Conservation (phyloP, 2,329 filamentous ascomycete species). For the Ophiostoma quercus region DNA sequence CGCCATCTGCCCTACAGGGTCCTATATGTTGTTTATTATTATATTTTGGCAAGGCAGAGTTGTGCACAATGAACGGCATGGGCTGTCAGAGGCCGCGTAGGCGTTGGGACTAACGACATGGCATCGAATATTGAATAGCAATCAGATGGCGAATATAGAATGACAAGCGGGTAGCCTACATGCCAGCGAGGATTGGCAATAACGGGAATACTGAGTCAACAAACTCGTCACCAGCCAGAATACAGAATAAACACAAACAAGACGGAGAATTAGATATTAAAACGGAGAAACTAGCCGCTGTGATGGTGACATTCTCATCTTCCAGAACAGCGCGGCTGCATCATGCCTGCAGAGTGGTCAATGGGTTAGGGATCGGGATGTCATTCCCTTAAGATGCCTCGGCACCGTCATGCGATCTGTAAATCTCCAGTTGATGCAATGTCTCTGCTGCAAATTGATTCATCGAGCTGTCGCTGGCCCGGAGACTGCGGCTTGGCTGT, state of each 20-base stretch:
- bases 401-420: not conserved
- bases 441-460: not conserved
- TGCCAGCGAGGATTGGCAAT: not conserved
- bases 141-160: not conserved
- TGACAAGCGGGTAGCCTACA: not conserved
- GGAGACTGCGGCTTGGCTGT: constrained; percentile 2
- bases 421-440: not conserved
- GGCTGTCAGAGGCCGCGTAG: not conserved
- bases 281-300: not conserved
- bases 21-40: not conserved
- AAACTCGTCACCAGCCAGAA: not conserved
- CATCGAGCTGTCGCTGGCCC: not conserved
- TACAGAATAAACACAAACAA: not conserved
- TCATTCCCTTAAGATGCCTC: not conserved
- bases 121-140: not conserved
- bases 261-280: not conserved
- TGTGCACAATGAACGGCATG: not conserved
- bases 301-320: not conserved
- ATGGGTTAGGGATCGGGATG: not conserved
- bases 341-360: not conserved
- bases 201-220: not conserved
- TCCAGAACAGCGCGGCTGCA: not conserved
- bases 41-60: not conserved
- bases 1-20: not conserved
- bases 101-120: not conserved